Conservation (phyloP, 139 green algal genomes). For the Chlamydomonas sp. region DNA sequence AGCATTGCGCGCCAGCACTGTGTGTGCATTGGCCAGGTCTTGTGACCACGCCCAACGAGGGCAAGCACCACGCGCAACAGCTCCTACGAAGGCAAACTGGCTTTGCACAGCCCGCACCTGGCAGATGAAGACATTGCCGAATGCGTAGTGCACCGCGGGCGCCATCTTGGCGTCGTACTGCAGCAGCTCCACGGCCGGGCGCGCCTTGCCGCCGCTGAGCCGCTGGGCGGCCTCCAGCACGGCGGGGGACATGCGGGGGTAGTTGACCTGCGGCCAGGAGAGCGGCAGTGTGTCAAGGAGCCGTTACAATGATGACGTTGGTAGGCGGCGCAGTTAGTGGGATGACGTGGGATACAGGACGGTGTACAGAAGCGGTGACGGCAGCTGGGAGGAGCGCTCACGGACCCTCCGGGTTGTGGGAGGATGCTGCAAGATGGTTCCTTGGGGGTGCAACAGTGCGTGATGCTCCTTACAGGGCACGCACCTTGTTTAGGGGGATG, state of each 20-base stretch:
- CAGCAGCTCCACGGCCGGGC: slow-evolving; percentile 90
- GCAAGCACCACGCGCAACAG: too few relatives aligned
- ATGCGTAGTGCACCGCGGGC: slow-evolving; percentile 93
- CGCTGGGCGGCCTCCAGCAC: slow-evolving; percentile 57
- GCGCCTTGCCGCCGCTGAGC: slow-evolving; percentile 68
- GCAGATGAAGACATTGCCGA: slow-evolving; percentile 95
- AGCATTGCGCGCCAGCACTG: slow-evolving; percentile 3
- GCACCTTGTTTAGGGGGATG: slow-evolving; percentile 97
- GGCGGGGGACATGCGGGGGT: slow-evolving; percentile 16
- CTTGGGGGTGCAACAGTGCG: not conserved
- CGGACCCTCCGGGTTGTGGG: too few relatives aligned
- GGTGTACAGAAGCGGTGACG: too few relatives aligned
- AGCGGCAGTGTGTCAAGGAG: not conserved
- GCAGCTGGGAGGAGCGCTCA: too few relatives aligned
- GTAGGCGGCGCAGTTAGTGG: too few relatives aligned
- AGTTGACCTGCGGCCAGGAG: slow-evolving; percentile 47
- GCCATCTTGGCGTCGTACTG: slow-evolving; percentile 74
- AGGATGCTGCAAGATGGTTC: not conserved
- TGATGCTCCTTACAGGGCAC: not conserved
- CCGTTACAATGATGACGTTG: too few relatives aligned
- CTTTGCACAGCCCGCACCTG: slow-evolving; percentile 61
- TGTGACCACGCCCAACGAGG: not conserved
- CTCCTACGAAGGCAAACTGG: too few relatives aligned
- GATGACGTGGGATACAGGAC: too few relatives aligned
- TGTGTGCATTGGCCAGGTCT: not conserved